Conservation (phyloP, 495 filamentous ascomycete species). For the Friedmanniomyces simplex region DNA sequence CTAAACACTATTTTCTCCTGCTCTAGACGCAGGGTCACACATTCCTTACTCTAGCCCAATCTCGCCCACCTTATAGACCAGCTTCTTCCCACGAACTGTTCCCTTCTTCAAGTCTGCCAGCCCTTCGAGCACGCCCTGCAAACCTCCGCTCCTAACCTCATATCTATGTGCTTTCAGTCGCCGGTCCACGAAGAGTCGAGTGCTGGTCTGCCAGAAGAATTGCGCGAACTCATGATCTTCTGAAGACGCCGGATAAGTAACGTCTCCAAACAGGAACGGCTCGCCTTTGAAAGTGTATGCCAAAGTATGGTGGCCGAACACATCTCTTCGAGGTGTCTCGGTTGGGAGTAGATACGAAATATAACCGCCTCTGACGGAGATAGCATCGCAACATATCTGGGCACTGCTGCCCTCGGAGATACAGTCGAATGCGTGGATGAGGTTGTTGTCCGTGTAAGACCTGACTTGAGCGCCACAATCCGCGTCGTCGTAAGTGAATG, state of each 20-base stretch:
- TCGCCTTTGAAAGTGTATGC: not conserved
- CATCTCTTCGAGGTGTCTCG: not conserved
- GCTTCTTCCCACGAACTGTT: conserved; percentile 32
- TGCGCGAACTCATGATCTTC: not conserved
- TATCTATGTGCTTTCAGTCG: not conserved
- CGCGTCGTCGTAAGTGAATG: not conserved
- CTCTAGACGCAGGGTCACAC: no score
- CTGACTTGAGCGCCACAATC: not conserved
- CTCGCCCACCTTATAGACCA: not conserved
- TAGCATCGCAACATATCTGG: no score
- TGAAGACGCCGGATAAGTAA: not conserved
- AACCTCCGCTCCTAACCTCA: not conserved
- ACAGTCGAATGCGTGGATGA: not conserved
- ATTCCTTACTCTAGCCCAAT: no score
- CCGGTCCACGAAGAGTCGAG: not conserved
- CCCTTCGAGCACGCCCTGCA: not conserved
- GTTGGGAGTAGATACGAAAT: no score
- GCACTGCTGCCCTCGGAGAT: not conserved
- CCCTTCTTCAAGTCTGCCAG: not conserved
- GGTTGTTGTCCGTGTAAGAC: not conserved
- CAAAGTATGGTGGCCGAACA: not conserved
- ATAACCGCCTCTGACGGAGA: no score
- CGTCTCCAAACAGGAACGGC: not conserved
- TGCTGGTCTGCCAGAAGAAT: not conserved
- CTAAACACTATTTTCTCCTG: no score